These are phyloP conservation scores for Lentinula aciculospora DNA, from an alignment of 768 basidiomycete species.

Conservation along the genomic window DNA sequence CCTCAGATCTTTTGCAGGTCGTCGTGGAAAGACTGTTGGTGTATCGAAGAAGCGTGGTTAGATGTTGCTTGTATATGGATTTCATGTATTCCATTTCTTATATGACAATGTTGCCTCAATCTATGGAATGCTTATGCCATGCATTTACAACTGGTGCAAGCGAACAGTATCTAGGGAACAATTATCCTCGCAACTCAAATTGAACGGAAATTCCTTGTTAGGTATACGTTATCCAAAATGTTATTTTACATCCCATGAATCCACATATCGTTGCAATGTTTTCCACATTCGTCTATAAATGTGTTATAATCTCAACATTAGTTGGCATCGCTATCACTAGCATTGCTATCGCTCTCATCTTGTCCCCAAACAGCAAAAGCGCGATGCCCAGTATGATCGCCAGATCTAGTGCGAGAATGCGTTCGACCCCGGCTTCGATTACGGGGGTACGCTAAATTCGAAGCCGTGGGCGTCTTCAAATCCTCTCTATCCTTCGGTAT, in stretches of 20 bases:
- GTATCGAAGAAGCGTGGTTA: slow-evolving; percentile 86
- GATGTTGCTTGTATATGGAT: not conserved
- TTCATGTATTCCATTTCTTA: slow-evolving; percentile 3
- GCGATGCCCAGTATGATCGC: slow-evolving; percentile 36
- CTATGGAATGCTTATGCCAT: slow-evolving; percentile 3
- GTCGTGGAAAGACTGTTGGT: slow-evolving; percentile 94
- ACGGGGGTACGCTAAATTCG: slow-evolving; percentile 23
- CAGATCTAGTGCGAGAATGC: slow-evolving; percentile 29
- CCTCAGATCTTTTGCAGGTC: slow-evolving; percentile 44
- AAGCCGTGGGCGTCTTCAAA: slow-evolving; percentile 57
- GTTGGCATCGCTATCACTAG: slow-evolving; percentile 60
- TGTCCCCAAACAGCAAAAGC: slow-evolving; percentile 87
- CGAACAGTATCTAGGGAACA: no score
- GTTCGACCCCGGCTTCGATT: slow-evolving; percentile 20
- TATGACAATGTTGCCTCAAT: not conserved
- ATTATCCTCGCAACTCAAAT: no score
- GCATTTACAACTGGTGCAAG: no score
- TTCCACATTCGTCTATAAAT: not conserved
- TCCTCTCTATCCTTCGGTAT: slow-evolving; percentile 58
- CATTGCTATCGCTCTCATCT: slow-evolving; percentile 82
- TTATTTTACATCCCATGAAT: not conserved
- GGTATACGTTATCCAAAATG: not conserved
- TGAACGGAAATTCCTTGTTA: no score
- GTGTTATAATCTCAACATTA: not conserved
- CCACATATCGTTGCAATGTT: not conserved